Evolutionary conservation across 2,329 filamentous ascomycete genomes (phyloP).

Genomic region (Scedosporium aurantiacum): DNA sequence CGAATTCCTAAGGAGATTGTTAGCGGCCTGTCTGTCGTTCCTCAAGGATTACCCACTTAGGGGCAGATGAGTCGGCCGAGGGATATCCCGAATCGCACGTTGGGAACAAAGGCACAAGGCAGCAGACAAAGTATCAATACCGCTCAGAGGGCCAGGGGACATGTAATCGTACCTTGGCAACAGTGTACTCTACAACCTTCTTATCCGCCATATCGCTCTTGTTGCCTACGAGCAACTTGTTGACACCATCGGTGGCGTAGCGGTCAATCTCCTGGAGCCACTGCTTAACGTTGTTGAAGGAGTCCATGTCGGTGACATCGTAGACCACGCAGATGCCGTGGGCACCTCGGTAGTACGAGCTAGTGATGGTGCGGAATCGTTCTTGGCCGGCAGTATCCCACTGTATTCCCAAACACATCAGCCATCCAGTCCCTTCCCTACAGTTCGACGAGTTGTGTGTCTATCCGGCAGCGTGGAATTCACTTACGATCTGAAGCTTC

Average conservation of each 20-base stretch:
- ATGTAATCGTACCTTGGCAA: constrained; percentile 70
- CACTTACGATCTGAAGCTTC: constrained; percentile 93
- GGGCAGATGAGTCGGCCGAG: neutral
- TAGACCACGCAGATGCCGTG: constrained; percentile 99
- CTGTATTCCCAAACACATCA: constrained; percentile 37
- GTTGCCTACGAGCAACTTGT: constrained; percentile 98
- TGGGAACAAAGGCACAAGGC: neutral
- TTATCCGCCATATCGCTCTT: constrained; percentile 99
- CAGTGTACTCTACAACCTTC: constrained; percentile 99
- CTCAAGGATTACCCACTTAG: neutral
- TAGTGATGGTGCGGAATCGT: constrained; percentile 99
- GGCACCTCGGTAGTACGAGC: constrained; percentile 97
- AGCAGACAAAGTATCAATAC: constrained; percentile 2
- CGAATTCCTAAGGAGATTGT: constrained; percentile 63
- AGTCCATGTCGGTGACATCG: constrained; percentile 99
- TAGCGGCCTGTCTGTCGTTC: neutral
- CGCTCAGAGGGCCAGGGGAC: neutral
- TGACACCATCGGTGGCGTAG: constrained; percentile 97
- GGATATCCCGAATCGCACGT: neutral
- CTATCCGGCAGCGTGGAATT: neutral
- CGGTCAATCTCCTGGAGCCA: constrained; percentile 99
- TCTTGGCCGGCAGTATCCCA: constrained; percentile 99
- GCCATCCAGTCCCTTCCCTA: neutral
- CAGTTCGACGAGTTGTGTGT: neutral
- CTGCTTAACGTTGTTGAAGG: constrained; percentile 99